Evolutionary conservation across 371 early-diverging fungal genomes (phyloP), one percentile per base, ranked within the genome.

Genomic region (Mortierella sp.): DNA sequence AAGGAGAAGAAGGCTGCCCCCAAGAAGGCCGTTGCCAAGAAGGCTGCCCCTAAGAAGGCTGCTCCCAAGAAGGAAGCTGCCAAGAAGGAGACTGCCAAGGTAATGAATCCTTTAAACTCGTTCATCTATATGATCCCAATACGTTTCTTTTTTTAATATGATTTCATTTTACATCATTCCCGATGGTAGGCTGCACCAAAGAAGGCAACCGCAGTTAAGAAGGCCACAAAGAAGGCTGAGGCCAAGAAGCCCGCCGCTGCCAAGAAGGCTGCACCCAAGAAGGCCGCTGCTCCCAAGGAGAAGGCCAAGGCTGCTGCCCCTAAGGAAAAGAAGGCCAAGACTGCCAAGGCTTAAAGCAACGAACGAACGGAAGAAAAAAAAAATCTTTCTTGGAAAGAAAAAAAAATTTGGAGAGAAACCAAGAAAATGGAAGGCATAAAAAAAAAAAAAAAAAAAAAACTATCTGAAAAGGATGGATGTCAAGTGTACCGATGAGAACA

Each of bases 221-320:
- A 86, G 83, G 76, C 83, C 53, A 70, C 68, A 32, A 87, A 84
- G 82, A 76, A 67, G 83, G 70, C 81, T 57, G 73, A 87, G 59
- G 68, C 86, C 40, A 89, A 88, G 86, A 88, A 88, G 83, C 75
- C 87, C 61, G 83, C 84, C 57, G 83, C 84, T 60, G 83, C 87
- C 49, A 83, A 76, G 68, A 83, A 79, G 82, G 77, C 81, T 49
- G 72, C 78, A 29, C 54, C 87, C 59, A 83, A 86, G 80, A 88
- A 88, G 84, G 77, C 81, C 42, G 70, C 87, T 54, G 72, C 78
- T 22, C 57, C 88, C 61, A 83, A 86, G 80, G 87, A 88, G 47
- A 80, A 83, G 79, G 58, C 78, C 28, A 49, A 70, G 59, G 76
- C 84, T 55, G 70, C 83, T 29, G 66, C 83, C 43, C 59, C 77